Percentiles rank a stretch among this genome's conserved stretches.
These are phyloP conservation scores for Arthrobotrys entomopaga DNA, from an alignment of 2,329 filamentous ascomycete genomes.

Conservation along the genomic window DNA sequence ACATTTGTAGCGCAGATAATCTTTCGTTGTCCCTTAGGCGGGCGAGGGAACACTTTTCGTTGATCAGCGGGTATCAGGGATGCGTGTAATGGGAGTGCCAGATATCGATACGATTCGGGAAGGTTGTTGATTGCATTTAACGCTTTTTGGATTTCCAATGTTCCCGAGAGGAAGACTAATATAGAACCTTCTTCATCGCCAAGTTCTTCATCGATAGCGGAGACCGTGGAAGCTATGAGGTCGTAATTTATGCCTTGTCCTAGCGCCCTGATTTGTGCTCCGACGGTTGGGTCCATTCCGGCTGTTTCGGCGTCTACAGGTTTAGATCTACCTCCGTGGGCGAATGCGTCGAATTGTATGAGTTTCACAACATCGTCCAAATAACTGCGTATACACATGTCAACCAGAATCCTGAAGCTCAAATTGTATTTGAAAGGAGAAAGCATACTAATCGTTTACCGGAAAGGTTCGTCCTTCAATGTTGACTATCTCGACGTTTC, in stretches of 20 bases:
- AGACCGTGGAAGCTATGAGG: slow-evolving; percentile 81
- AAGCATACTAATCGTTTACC: slow-evolving; percentile 75
- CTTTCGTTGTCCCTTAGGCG: slow-evolving; percentile 85
- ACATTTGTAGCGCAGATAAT: slow-evolving; percentile 96
- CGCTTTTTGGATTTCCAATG: slow-evolving; percentile 82
- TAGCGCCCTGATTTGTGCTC: slow-evolving; percentile 54
- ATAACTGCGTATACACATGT: slow-evolving; percentile 65
- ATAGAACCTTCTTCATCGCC: slow-evolving; percentile 81
- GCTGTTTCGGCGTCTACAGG: slow-evolving; percentile 50
- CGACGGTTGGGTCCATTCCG: slow-evolving; percentile 55
- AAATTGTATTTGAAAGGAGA: slow-evolving; percentile 59
- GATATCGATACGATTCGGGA: slow-evolving; percentile 59
- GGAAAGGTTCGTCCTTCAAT: slow-evolving; percentile 90
- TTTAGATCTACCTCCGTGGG: slow-evolving; percentile 52
- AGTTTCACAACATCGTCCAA: slow-evolving; percentile 85
- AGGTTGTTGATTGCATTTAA: slow-evolving; percentile 57
- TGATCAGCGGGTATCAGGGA: slow-evolving; percentile 90
- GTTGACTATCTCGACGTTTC: slow-evolving; percentile 80
- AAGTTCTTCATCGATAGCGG: slow-evolving; percentile 81
- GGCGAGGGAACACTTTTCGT: slow-evolving; percentile 79
- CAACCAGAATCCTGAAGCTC: slow-evolving; percentile 58
- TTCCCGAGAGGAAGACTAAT: slow-evolving; percentile 90
- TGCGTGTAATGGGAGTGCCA: slow-evolving; percentile 89
- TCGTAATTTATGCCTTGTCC: slow-evolving; percentile 82
- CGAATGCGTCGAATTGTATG: slow-evolving; percentile 73